Base-by-base conservation (phyloP, 495 filamentous ascomycete species). In the Penicillium samsonianum region DNA sequence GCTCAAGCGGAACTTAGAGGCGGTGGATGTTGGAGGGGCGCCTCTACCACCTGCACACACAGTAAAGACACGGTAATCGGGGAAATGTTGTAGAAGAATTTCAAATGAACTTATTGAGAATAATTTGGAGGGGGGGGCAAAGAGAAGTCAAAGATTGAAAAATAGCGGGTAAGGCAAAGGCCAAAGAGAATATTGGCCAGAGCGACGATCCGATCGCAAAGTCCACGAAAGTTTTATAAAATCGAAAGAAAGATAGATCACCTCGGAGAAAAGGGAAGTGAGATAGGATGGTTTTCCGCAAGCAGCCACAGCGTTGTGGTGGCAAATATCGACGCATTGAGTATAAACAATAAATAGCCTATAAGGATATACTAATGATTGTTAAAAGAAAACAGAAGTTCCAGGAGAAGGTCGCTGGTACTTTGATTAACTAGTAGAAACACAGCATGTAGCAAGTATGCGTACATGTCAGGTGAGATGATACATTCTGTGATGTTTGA, bases 241-340 rank as follows among this genome's bases (percentile, higher is more conserved):
- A 33, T 33, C 30, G 11, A 33, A 6, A 25, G 49, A 37, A 30
- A 38, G 20, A 31, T n/a, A n/a, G 33, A 51, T 33, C 23, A 48
- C 26, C 4, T 48, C 44, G 55, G 44, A 59, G 22, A 38, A 53
- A 41, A 44, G 37, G 50, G 56, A 22, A 19, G 26, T 35, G n/a
- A 17, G 26, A 41, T 45, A 17, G 17, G 40, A 35, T 45, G 52
- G 42, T 52, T 1, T 60, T 67, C 65, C 65, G 63, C 63, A 66
- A 63, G 53, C 65, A 67, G 65, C 65, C 59, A 59, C 45, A 48
- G 17, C 28, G 45, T 48, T 28, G 53, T 53, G 50, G 64, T 63
- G 64, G 62, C 64, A 51, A 63, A 64, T 53, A 38, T 60, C 37
- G 30, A 44, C 55, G 62, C 61, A 60, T 63, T 31, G 43, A 52